Evolutionary conservation across 441 rosid species (phyloP), one percentile per base, ranked within the genome.

Genomic region (Brassica hybrid): DNA sequence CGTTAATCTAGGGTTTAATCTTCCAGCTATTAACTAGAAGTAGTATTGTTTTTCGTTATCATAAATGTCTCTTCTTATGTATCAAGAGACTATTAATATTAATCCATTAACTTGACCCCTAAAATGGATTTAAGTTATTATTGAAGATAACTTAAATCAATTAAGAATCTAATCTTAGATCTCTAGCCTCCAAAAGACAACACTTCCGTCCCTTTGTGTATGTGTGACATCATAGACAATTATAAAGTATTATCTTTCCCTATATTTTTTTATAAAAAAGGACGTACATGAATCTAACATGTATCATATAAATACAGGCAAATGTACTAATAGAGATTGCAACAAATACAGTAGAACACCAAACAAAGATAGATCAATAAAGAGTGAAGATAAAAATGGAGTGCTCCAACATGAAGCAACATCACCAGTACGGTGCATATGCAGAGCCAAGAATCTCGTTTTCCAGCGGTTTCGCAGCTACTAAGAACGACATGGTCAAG

Each of bases 401-500:
- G 74, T 79, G 74, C 43, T 68, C 82, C 0, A 73, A 73, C 62
- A 56, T 74, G 72, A 69, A 79, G 8, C 71, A 66, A 3, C 81
- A 72, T 58, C 75, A 71, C 65, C 75, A 71, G 34, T 68, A 18
- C 18, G 48, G 71, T 67, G 69, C 61, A 68, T 70, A 63, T 52
- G 58, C 79, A 74, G 82, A 85, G 75, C 97, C 97, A 66, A 95
- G 99, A 77, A 93, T 95, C 87, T 95, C 99, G 18, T 95, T 95
- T 83, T 95, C 99, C 38, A 90, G 80, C 59, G 99, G 93, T 71
- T 93, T 95, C 68, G 90, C 82, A 19, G 92, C 91, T 66, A 75
- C 88, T 23, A 85, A 90, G 69, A 88, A 86, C n/a, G 88, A 85
- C 76, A 80, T 81, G 32, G 88, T 84, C 50, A 86, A 79, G 68